Conservation (phyloP, 148 eudicot genomes). For the Beta vulgaris region DNA sequence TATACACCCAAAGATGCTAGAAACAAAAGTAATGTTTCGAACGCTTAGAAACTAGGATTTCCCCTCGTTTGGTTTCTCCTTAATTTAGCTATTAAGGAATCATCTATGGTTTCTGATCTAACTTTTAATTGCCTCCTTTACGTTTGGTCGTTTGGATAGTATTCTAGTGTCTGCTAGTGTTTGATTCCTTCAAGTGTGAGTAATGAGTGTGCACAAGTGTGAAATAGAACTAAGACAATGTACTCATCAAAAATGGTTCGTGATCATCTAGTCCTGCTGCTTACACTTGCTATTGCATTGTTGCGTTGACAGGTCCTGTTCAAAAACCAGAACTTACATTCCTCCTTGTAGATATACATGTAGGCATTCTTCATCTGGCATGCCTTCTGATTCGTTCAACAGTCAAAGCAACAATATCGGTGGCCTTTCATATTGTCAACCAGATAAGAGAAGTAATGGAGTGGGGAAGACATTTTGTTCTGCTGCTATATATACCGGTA, state of each 20-base stretch:
- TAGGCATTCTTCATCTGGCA: slow-evolving; percentile 15
- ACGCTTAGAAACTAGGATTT: no score
- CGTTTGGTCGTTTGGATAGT: no score
- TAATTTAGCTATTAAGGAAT: no score
- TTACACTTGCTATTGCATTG: not conserved
- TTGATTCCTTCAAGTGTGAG: no score
- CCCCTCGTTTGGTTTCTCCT: no score
- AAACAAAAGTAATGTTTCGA: no score
- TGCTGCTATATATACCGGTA: slow-evolving; percentile 34
- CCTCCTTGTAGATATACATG: slow-evolving; percentile 15
- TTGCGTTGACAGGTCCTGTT: slow-evolving; percentile 29
- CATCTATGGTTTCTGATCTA: no score
- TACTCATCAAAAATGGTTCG: not conserved
- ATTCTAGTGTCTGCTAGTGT: not conserved
- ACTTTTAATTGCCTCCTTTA: no score
- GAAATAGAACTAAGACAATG: not conserved
- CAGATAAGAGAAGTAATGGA: slow-evolving; percentile 30
- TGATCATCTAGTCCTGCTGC: not conserved
- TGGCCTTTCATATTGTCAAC: slow-evolving; percentile 27
- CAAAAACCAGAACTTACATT: slow-evolving; percentile 22
- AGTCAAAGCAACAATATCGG: slow-evolving; percentile 14
- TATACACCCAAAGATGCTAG: no score
- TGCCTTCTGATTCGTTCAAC: slow-evolving; percentile 27
- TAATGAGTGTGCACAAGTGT: not conserved
- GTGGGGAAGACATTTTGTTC: slow-evolving; percentile 43